A percentile compares a stretch with the other conserved stretches of the same genome.
Conservation (phyloP, 345 rosid species). For the Arabis hirsuta region DNA sequence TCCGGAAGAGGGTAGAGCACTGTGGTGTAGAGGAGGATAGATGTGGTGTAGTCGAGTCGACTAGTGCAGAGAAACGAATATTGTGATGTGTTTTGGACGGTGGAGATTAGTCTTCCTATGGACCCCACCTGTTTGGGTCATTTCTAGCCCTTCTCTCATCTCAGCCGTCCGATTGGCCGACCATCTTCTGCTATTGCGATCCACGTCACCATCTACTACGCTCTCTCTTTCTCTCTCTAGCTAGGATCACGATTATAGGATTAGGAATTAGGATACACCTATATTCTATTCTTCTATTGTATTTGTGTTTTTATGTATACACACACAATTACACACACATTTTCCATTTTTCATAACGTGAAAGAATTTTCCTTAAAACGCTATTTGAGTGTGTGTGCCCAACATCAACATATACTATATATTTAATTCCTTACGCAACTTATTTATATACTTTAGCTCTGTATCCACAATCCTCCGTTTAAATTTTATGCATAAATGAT, state of each 20-base stretch:
- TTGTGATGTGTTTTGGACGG: constrained; percentile 38
- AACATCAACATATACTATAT: too few relatives aligned
- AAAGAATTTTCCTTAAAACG: constrained; percentile 9
- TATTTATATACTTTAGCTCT: constrained; percentile 7
- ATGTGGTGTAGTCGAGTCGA: constrained; percentile 28
- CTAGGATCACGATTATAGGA: background rate
- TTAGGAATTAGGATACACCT: constrained; percentile 19
- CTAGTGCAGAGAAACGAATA: constrained; percentile 24
- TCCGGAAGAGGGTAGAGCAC: background rate
- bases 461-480: constrained; percentile 15
- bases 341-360: constrained; percentile 5
- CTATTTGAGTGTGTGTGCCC: constrained; percentile 28
- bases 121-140: constrained; percentile 33
- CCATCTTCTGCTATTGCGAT: constrained; percentile 34
- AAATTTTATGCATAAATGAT: background rate
- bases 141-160: constrained; percentile 26
- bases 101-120: constrained; percentile 33
- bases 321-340: constrained; percentile 5
- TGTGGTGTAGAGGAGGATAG: background rate
- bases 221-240: background rate
- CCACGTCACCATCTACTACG: constrained; percentile 32
- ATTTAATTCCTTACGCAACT: constrained; percentile 26
- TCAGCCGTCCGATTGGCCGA: constrained; percentile 32
- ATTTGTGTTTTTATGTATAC: background rate
- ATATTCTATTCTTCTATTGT: too few relatives aligned